Percentiles rank a stretch among this genome's conserved stretches.
These are phyloP conservation scores for Ustilago curta DNA, from an alignment of 1,284 basidiomycete genomes.

Conservation along the genomic window DNA sequence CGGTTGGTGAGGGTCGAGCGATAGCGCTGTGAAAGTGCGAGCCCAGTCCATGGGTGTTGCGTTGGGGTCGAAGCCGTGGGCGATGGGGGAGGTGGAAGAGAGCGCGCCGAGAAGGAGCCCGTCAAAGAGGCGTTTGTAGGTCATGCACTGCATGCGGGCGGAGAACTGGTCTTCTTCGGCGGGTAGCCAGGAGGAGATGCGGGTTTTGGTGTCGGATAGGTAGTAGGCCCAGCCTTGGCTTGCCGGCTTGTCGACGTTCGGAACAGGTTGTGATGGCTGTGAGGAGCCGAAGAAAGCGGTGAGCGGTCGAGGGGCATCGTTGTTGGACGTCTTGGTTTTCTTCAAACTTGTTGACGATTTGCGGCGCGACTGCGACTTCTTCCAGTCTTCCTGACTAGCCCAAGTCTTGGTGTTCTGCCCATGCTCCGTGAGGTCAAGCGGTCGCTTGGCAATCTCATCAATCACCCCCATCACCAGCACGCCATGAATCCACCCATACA, in stretches of 20 bases:
- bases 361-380: slow-evolving; percentile 33
- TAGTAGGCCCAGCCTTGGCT: slow-evolving; percentile 36
- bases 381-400: slow-evolving; percentile 58
- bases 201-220: slow-evolving; percentile 63
- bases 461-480: slow-evolving; percentile 61
- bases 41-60: slow-evolving; percentile 42
- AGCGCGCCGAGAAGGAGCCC: slow-evolving; percentile 40
- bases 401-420: slow-evolving; percentile 27
- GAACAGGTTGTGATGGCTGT: neutral
- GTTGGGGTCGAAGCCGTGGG: slow-evolving; percentile 27
- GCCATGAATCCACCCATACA: slow-evolving; percentile 60
- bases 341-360: slow-evolving; percentile 20
- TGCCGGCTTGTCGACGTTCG: neutral
- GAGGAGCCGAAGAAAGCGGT: slow-evolving; percentile 28
- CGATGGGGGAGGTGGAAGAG: neutral
- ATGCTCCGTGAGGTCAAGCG: neutral
- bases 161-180: slow-evolving; percentile 46
- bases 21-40: slow-evolving; percentile 19
- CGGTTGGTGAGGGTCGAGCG: slow-evolving; percentile 30
- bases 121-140: slow-evolving; percentile 61
- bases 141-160: slow-evolving; percentile 63
- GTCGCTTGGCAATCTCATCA: slow-evolving; percentile 57
- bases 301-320: neutral
- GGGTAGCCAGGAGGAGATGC: slow-evolving; percentile 49
- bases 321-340: slow-evolving; percentile 13